Evolutionary conservation across 2,329 filamentous ascomycete genomes (phyloP).

Genomic region (Emmonsiellopsis sp.): DNA sequence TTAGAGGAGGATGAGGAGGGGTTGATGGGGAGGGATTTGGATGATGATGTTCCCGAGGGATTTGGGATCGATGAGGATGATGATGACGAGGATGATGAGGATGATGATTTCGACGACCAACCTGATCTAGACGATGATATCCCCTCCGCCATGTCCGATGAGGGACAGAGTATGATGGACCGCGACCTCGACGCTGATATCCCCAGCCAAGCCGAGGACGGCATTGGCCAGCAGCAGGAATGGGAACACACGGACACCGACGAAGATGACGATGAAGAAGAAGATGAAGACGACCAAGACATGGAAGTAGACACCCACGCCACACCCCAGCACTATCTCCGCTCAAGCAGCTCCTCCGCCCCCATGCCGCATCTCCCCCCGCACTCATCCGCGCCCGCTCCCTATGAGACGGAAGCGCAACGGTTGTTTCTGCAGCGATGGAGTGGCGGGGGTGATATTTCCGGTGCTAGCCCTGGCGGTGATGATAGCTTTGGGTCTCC

Average conservation of each 20-base stretch:
- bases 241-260: constrained; percentile 76
- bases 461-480: neutral
- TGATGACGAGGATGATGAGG: constrained; percentile 32
- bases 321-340: neutral
- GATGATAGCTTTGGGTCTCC: neutral
- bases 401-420: constrained; percentile 31
- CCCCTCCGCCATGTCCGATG: constrained; percentile 22
- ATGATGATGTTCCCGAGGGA: constrained; percentile 65
- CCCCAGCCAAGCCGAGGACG: constrained; percentile 46
- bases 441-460: constrained; percentile 28
- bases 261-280: constrained; percentile 30
- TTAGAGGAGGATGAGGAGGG: constrained; percentile 40
- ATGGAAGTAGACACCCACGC: constrained; percentile 2
- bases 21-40: constrained; percentile 53
- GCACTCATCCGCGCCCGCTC: constrained; percentile 12
- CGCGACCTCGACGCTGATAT: constrained; percentile 65
- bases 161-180: constrained; percentile 47
- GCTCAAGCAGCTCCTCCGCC: constrained; percentile 11
- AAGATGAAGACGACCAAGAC: constrained; percentile 1
- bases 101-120: constrained; percentile 36
- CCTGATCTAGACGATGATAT: constrained; percentile 33
- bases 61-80: constrained; percentile 29
- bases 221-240: constrained; percentile 42
- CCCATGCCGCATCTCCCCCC: constrained; percentile 22
- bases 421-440: constrained; percentile 30